Evolutionary conservation across 202 grass and related monocot species (phyloP), one percentile per base, ranked within the genome.

Genomic region (Musa balbisiana): DNA sequence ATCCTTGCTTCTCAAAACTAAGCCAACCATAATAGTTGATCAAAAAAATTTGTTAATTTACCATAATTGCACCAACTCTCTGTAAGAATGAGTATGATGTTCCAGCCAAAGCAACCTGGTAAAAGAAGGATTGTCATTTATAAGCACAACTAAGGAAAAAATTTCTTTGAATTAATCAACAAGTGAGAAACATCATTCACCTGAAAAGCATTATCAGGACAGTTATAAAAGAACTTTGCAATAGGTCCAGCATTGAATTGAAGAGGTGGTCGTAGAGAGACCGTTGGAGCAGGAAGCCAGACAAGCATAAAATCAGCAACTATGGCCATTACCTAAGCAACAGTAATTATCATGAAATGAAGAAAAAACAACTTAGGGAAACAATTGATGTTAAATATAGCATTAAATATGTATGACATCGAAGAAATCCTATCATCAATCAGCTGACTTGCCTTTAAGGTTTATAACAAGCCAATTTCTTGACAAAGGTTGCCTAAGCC

Each of bases 241-340:
- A 93, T 56, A 67, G 85, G 77, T 74, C 94, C 94, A 74, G 84
- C 85, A 83, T 82, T 92, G 20, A 86, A 13, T 22, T 91, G 83
- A 62, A 98, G 79, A 63, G 91, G 81, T 80, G 88, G 81, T 73
- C 88, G 83, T 53, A 98, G 75, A 78, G 94, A 91, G 9, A 98
- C 88, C 19, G 94, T 98, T 78, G 94, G 94, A 86, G 94, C 94
- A 81, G 94, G 94, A 86, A 98, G 94, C 94, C 94, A 98, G 52
- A 93, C 94, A 56, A 98, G 91, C 88, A 98, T 98, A 77, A 98
- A 98, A 87, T 98, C 94, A 72, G 94, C 94, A 88, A 98, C 78
- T 83, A 98, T 89, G 67, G 94, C 94, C 94, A 98, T 98, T 75
- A 91, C 82, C 94, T 98, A 77, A 71, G 83, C 19, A 73, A 54